Evolutionary conservation across 441 rosid genomes (phyloP).

Genomic region (Corymbia citriodora): DNA sequence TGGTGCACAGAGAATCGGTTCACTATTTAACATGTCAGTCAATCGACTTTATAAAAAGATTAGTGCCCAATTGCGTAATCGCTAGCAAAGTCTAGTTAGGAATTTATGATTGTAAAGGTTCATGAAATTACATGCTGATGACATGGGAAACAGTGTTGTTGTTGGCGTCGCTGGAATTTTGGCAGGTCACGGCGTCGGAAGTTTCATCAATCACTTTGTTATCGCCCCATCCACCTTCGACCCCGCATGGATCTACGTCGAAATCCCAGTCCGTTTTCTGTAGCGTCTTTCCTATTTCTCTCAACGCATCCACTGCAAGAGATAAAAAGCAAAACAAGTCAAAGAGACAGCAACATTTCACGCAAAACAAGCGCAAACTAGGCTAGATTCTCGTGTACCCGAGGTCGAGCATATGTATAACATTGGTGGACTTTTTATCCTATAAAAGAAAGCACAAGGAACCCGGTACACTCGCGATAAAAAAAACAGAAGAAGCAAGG

Average conservation of each 20-base stretch:
- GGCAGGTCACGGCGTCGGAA: neutral
- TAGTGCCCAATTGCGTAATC: too few species aligned
- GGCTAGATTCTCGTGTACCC: neutral
- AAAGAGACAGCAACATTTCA: neutral
- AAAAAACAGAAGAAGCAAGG: neutral
- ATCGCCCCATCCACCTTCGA: neutral
- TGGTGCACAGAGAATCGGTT: too few species aligned
- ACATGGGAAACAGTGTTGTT: neutral
- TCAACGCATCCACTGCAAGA: neutral
- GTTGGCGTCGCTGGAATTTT: accelerated
- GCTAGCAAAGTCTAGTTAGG: too few species aligned
- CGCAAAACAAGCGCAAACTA: neutral
- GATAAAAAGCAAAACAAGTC: neutral
- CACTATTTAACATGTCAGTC: too few species aligned
- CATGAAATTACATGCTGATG: neutral
- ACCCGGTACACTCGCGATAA: neutral
- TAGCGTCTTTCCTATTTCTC: neutral
- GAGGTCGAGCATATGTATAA: neutral
- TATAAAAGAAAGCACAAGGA: neutral
- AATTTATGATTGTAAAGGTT: too few species aligned
- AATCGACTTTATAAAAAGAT: too few species aligned
- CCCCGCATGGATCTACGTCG: neutral
- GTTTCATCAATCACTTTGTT: accelerated
- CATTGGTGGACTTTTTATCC: neutral
- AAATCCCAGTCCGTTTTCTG: neutral